These are phyloP conservation scores for Fraxinus sp. DNA, from an alignment of 305 asterid species.

Conservation along the genomic window DNA sequence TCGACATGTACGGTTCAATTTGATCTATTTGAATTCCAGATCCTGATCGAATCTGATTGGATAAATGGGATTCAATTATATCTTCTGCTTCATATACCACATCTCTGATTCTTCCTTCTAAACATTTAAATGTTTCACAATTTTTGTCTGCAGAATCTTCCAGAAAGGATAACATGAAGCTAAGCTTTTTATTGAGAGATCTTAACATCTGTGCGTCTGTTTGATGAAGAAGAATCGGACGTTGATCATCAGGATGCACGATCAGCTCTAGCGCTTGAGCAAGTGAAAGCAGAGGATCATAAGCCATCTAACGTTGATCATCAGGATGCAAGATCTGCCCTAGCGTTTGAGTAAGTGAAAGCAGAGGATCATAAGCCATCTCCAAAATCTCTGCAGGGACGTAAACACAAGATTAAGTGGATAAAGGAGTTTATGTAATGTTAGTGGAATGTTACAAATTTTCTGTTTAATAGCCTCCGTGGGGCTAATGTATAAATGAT, in stretches of 20 bases:
- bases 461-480: too few relatives aligned
- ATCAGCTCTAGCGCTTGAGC: too few relatives aligned
- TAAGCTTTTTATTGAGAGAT: not conserved
- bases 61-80: conserved; percentile 1
- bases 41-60: not conserved
- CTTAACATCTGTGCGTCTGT: not conserved
- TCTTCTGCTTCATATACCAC: not conserved
- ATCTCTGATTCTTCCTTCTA: not conserved
- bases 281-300: too few relatives aligned
- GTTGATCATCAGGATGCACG: too few relatives aligned
- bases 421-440: too few relatives aligned
- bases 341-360: conserved; percentile 8
- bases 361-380: conserved; percentile 9
- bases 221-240: not conserved
- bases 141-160: not conserved
- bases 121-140: not conserved
- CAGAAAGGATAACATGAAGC: not conserved
- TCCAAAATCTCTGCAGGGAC: not conserved
- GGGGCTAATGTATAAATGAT: too few relatives aligned
- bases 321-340: not conserved
- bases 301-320: not conserved
- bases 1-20: not conserved
- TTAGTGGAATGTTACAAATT: too few relatives aligned
- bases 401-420: not conserved
- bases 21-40: not conserved